These are phyloP conservation scores for Cryptococcus floricola DNA, from an alignment of 1,284 basidiomycete genomes.

Conservation along the genomic window DNA sequence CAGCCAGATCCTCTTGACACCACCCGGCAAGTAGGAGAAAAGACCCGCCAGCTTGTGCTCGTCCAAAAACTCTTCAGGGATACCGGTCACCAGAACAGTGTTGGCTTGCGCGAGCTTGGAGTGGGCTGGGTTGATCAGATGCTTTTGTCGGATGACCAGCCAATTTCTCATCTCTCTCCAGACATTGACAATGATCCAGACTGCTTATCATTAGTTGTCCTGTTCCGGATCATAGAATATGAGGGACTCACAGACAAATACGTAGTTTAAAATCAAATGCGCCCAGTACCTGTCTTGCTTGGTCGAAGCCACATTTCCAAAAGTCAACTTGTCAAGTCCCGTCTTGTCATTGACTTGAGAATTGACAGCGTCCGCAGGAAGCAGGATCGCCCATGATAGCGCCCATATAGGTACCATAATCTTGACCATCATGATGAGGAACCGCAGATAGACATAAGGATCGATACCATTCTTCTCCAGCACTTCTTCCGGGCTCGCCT, in stretches of 20 bases:
- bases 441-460: conserved; percentile 68
- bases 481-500: conserved; percentile 52
- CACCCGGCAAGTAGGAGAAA: conserved; percentile 68
- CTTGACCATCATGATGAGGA: conserved; percentile 61
- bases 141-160: conserved; percentile 63
- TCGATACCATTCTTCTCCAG: conserved; percentile 54
- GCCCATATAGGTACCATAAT: conserved; percentile 65
- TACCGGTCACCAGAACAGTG: conserved; percentile 70
- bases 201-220: conserved; percentile 38
- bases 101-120: conserved; percentile 64
- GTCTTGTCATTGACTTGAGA: conserved; percentile 45
- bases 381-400: conserved; percentile 58
- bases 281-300: conserved; percentile 49
- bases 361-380: conserved; percentile 60
- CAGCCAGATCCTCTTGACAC: conserved; percentile 72
- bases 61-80: conserved; percentile 61
- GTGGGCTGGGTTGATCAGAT: conserved; percentile 63
- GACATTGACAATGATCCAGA: conserved; percentile 68
- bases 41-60: conserved; percentile 62
- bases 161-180: conserved; percentile 64
- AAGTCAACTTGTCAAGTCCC: conserved; percentile 56
- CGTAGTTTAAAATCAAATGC: conserved; percentile 50
- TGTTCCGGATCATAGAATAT: neutral
- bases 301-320: conserved; percentile 50
- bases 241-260: conserved; percentile 49